Conservation (phyloP, 805 yeast species). For the Osmozyma mogii region DNA sequence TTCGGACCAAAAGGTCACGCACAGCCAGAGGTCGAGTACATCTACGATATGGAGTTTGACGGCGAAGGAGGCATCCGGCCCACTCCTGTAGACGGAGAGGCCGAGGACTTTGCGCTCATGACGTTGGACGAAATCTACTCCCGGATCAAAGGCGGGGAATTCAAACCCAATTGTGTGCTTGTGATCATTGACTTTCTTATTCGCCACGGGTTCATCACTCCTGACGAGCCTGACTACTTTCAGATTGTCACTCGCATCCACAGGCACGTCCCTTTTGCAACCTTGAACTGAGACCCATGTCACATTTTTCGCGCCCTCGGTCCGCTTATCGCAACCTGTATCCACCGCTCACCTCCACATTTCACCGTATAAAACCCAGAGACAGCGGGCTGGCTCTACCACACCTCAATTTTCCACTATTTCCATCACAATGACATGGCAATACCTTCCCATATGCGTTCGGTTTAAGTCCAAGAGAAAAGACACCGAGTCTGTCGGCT, state of each 20-base stretch:
- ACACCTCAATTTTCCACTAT: too few species aligned
- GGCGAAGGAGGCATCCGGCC: conserved; percentile 39
- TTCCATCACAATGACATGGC: conserved; percentile 2
- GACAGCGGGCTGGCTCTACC: not conserved
- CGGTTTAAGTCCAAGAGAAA: too few species aligned
- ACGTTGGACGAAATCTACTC: conserved; percentile 46
- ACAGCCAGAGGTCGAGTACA: conserved; percentile 84
- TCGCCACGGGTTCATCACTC: conserved; percentile 69
- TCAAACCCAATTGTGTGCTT: conserved; percentile 85
- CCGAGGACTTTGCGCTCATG: conserved; percentile 63
- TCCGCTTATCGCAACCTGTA: not conserved
- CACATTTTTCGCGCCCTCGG: not conserved
- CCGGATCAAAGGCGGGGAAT: conserved; percentile 48
- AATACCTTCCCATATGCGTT: conserved; percentile 6
- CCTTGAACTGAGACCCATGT: conserved; percentile 5
- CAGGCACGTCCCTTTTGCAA: conserved; percentile 65
- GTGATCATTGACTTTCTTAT: conserved; percentile 77
- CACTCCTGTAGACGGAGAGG: conserved; percentile 44
- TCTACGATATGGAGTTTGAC: conserved; percentile 62
- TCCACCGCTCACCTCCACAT: not conserved
- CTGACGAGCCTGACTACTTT: conserved; percentile 62
- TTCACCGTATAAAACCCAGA: not conserved
- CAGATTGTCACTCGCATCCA: conserved; percentile 57
- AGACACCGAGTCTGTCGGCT: too few species aligned
- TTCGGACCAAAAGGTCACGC: conserved; percentile 41